phyloP scores from a whole-genome alignment of 768 basidiomycete species.

The Mycena vitilis region DNA sequence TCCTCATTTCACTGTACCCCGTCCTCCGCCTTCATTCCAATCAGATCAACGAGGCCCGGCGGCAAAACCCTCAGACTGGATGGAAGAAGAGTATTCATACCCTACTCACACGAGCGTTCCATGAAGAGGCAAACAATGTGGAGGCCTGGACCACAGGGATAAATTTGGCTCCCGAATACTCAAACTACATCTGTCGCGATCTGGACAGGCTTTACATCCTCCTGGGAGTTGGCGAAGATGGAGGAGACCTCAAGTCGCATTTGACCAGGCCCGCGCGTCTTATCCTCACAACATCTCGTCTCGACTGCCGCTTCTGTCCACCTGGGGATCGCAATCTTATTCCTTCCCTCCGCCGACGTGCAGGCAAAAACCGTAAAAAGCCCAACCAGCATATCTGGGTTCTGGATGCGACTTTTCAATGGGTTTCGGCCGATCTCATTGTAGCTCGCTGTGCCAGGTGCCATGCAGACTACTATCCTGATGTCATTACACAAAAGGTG shows the following conservation, averaged over 20 bases:
- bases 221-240: neutral
- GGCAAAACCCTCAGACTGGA: constrained; percentile 9
- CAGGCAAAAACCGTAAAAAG: neutral
- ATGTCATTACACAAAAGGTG: constrained; percentile 29
- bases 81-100: constrained; percentile 9
- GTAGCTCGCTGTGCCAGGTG: constrained; percentile 33
- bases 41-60: constrained; percentile 6
- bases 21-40: constrained; percentile 15
- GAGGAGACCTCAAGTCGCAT: neutral
- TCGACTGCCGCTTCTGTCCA: constrained; percentile 8
- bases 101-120: neutral
- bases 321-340: neutral
- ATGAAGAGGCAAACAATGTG: neutral
- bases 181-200: constrained; percentile 13
- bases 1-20: constrained; percentile 19
- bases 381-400: constrained; percentile 2
- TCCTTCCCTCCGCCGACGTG: neutral
- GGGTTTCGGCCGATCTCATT: constrained; percentile 12
- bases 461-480: constrained; percentile 39
- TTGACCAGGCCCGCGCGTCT: neutral
- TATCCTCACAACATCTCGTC: neutral
- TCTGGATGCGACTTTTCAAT: constrained; percentile 10
- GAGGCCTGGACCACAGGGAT: constrained; percentile 15
- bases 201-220: constrained; percentile 3
- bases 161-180: constrained; percentile 7